Conservation (phyloP, 163 green algal genomes). For the Prototheca wickerhamii region DNA sequence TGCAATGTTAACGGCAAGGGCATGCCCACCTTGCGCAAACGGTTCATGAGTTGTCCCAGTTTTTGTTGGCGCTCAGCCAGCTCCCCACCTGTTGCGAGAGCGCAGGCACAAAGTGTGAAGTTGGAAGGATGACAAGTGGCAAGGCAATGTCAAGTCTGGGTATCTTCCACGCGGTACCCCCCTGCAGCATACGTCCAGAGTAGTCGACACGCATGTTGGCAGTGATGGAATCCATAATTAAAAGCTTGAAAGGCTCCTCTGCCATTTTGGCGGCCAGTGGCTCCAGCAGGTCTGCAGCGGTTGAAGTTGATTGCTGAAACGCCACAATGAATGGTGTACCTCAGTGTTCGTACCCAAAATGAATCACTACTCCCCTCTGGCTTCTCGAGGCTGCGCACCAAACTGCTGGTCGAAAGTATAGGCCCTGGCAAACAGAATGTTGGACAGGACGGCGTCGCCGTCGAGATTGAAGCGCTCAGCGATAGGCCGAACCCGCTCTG, state of each 20-base stretch:
- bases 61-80: constrained; percentile 69
- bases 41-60: constrained; percentile 61
- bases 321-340: too few species aligned
- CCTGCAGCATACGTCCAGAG: constrained; percentile 21
- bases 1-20: not conserved
- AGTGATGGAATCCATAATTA: constrained; percentile 81
- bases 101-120: not conserved
- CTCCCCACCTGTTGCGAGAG: constrained; percentile 17
- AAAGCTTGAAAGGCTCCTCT: constrained; percentile 76
- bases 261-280: constrained; percentile 77
- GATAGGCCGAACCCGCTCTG: constrained; percentile 75
- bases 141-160: not conserved
- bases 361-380: not conserved
- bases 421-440: constrained; percentile 75
- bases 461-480: constrained; percentile 83
- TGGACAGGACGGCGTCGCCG: constrained; percentile 73
- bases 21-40: constrained; percentile 53
- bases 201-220: constrained; percentile 74
- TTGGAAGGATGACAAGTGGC: not conserved
- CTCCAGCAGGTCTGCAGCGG: constrained; percentile 43
- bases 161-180: too few species aligned
- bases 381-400: too few species aligned
- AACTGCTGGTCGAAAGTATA: constrained; percentile 85
- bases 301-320: not conserved
- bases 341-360: too few species aligned